A percentile compares a stretch with the other conserved stretches of the same genome.
These are phyloP conservation scores for Myriosclerotinia curreyana DNA, from an alignment of 2,329 filamentous ascomycete genomes.

Conservation along the genomic window DNA sequence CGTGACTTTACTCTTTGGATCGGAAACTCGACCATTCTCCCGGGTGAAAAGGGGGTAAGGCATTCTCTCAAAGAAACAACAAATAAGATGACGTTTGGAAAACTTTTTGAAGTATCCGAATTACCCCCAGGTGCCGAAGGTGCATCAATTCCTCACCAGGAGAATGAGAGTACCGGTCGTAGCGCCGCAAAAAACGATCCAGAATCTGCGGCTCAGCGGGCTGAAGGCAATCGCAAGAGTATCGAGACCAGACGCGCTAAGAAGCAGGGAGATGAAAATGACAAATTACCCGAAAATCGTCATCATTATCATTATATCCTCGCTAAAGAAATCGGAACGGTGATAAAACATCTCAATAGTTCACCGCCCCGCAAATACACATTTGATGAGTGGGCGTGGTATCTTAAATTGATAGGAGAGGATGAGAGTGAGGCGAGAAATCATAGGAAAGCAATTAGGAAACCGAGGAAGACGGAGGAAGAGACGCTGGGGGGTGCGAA, in stretches of 20 bases:
- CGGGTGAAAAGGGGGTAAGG: conserved; percentile 51
- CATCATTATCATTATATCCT: conserved; percentile 61
- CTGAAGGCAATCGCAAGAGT: conserved; percentile 19
- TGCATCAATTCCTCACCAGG: conserved; percentile 28
- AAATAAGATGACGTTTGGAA: conserved; percentile 45
- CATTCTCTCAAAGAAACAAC: conserved; percentile 47
- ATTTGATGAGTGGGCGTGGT: conserved; percentile 86
- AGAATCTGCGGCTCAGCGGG: conserved; percentile 30
- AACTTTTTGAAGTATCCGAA: conserved; percentile 45
- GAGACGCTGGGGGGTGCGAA: conserved; percentile 25
- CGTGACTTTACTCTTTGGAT: conserved; percentile 54
- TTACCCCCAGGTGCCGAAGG: conserved; percentile 46
- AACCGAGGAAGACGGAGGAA: conserved; percentile 23
- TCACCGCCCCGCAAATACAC: conserved; percentile 62
- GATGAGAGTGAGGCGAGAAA: conserved; percentile 52
- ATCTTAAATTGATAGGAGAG: conserved; percentile 71
- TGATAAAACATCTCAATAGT: conserved; percentile 60
- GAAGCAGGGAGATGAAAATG: conserved; percentile 24
- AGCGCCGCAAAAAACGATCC: conserved; percentile 29
- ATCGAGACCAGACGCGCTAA: conserved; percentile 25
- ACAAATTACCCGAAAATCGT: conserved; percentile 38
- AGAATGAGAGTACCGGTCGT: conserved; percentile 23
- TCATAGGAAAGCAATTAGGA: conserved; percentile 44
- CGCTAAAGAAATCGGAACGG: conserved; percentile 65
- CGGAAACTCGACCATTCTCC: conserved; percentile 59